These are phyloP conservation scores for Neurospora sp. DNA, from an alignment of 495 filamentous ascomycete species.

Conservation along the genomic window DNA sequence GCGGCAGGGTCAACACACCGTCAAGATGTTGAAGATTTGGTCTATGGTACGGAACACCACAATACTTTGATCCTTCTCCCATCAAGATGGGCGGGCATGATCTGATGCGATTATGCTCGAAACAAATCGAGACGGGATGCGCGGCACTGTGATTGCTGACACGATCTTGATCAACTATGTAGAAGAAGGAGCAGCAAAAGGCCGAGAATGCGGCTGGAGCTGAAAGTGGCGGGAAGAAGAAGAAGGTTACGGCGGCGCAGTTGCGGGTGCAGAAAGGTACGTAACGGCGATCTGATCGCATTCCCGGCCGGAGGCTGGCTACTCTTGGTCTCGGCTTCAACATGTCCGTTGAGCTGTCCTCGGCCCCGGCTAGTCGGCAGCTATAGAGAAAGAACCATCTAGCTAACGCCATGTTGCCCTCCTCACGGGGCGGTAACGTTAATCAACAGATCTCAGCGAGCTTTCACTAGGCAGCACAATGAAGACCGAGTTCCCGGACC, in stretches of 20 bases:
- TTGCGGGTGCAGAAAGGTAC: slow-evolving; percentile 92
- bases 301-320: background rate
- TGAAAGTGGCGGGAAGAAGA: slow-evolving; percentile 67
- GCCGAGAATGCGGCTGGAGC: slow-evolving; percentile 73
- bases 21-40: slow-evolving; percentile 98
- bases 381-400: background rate
- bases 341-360: background rate
- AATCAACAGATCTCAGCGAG: slow-evolving; percentile 70
- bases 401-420: background rate
- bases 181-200: slow-evolving; percentile 94
- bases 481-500: slow-evolving; percentile 86
- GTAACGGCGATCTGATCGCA: background rate
- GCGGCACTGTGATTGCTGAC: slow-evolving; percentile 56
- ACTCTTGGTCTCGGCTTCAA: background rate
- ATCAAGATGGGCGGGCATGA: background rate
- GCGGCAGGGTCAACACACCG: slow-evolving; percentile 1
- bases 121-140: slow-evolving; percentile 22
- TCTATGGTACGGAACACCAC: slow-evolving; percentile 66
- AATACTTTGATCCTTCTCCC: background rate
- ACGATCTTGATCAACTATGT: slow-evolving; percentile 3
- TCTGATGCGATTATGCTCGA: background rate
- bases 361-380: background rate
- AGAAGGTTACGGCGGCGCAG: slow-evolving; percentile 95
- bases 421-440: background rate
- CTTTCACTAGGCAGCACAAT: slow-evolving; percentile 83